These are phyloP conservation scores for Hondaea fermentalgiana DNA, from an alignment of 108 stramenopile genomes.

Conservation along the genomic window DNA sequence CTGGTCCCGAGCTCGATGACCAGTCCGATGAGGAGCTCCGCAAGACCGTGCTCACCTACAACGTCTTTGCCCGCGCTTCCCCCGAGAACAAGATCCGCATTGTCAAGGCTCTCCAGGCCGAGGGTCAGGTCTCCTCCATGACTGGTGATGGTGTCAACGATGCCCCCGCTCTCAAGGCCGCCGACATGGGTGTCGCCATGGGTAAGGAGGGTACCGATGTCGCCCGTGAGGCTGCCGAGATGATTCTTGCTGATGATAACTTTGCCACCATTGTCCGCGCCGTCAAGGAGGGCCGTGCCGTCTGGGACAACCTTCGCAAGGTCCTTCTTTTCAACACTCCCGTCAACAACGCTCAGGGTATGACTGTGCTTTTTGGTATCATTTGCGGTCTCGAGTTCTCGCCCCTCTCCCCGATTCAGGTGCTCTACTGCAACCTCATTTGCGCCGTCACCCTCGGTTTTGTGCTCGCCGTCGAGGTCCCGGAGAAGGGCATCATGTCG, in stretches of 20 bases:
- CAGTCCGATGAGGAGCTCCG: conserved; percentile 69
- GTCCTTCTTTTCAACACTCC: conserved; percentile 92
- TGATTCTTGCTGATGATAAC: conserved; percentile 81
- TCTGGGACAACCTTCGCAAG: conserved; percentile 96
- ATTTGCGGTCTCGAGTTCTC: conserved; percentile 55
- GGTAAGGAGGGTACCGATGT: conserved; percentile 88
- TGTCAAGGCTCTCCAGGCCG: conserved; percentile 76
- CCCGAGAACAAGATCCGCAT: conserved; percentile 88
- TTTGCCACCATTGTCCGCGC: conserved; percentile 79
- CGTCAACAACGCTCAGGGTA: conserved; percentile 83
- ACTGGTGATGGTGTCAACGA: conserved; percentile 97
- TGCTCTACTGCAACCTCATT: conserved; percentile 96
- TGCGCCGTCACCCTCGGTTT: conserved; percentile 95
- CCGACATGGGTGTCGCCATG: conserved; percentile 98
- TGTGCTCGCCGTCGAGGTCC: conserved; percentile 80
- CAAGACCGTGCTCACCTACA: conserved; percentile 54
- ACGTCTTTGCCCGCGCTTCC: conserved; percentile 75
- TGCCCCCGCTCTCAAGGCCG: conserved; percentile 78
- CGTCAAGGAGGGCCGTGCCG: conserved; percentile 90
- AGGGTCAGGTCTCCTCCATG: conserved; percentile 90
- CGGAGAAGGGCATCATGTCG: conserved; percentile 64
- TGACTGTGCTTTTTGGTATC: conserved; percentile 71
- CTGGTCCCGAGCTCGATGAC: conserved; percentile 37
- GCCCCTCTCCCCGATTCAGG: conserved; percentile 94
- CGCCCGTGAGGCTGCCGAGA: conserved; percentile 91